Base-by-base conservation (phyloP, 495 filamentous ascomycete species). In the Penicillium cataractarum region DNA sequence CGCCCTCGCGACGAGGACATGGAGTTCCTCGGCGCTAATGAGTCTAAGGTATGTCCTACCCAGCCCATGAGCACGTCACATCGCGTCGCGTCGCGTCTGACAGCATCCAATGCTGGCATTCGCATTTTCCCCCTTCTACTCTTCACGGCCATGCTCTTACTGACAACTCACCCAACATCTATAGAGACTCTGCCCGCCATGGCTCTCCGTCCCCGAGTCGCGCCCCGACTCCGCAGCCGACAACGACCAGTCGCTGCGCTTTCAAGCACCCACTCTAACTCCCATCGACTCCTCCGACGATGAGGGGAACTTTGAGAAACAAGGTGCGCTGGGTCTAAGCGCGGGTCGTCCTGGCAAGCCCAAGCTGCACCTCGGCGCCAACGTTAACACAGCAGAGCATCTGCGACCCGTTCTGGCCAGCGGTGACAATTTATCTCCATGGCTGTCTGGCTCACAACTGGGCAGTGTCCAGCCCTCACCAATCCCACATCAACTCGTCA, bases 381-480 rank as follows among this genome's bases (percentile, higher is more conserved):
- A 35, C 35, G 21, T 10, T 10, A 49, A 24, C 15, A 29, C 49
- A 8, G 37, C 58, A 3, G 26, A 32, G 10, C 26, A 48, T 29
- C 52, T 44, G 15, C 52, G 33, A 4, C 7, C 59, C 4, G 40
- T 58, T 26, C 19, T 58, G 74, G 49, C 53, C 49, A 40, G 61
- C 63, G 57, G 66, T 65, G 65, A 73, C 65, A 51, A 74, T 51
- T 63, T 77, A 31, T 75, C 75, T 8, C 73, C 74, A 8, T 77
- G 70, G 31, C 50, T 64, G 10, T 61, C 64, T 27, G 68, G 66
- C 50, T 53, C 64, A 31, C 71, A 76, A 39, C 64, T 58, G 10
- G 66, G 68, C 29, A 76, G 76, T 58, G 75, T 79, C 48, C 81
- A 85, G 65, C 83, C 82, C 24, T 86, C 85, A 4, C 84, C 85